Evolutionary conservation across 2,329 filamentous ascomycete species (phyloP).

Genomic region (Penicillium palitans): DNA sequence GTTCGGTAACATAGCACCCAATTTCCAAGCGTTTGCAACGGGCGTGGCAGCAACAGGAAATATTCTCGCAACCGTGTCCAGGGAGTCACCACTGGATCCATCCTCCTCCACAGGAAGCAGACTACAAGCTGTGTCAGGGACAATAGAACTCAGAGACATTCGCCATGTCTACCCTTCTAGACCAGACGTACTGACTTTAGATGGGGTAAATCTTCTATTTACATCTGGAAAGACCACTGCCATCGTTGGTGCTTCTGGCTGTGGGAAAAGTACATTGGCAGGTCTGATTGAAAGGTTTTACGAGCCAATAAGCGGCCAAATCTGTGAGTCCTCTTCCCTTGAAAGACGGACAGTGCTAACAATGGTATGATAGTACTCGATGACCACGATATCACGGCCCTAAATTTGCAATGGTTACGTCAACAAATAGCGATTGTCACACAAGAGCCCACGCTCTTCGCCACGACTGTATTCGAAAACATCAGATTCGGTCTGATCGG

Average conservation of each 20-base stretch:
- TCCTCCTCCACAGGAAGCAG: background rate
- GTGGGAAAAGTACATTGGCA: constrained; percentile 11
- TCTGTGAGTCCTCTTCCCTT: background rate
- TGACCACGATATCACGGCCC: constrained; percentile 68
- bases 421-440: constrained; percentile 85
- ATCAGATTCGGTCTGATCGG: constrained; percentile 49
- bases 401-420: constrained; percentile 86
- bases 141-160: background rate
- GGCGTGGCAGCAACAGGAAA: background rate
- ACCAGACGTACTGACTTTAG: background rate
- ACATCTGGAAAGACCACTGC: background rate
- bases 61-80: background rate
- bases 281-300: constrained; percentile 56
- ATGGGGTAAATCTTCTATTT: background rate
- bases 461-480: constrained; percentile 77
- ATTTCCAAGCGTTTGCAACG: background rate
- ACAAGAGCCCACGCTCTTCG: constrained; percentile 82
- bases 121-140: background rate
- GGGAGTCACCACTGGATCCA: background rate
- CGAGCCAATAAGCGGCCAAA: constrained; percentile 67
- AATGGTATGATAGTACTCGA: constrained; percentile 58
- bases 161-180: background rate
- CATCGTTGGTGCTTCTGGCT: constrained; percentile 12
- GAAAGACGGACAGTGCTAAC: background rate
- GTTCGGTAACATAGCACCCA: background rate